phyloP scores from a whole-genome alignment of 805 yeast species.

The Saccharomycopsis sp. region DNA sequence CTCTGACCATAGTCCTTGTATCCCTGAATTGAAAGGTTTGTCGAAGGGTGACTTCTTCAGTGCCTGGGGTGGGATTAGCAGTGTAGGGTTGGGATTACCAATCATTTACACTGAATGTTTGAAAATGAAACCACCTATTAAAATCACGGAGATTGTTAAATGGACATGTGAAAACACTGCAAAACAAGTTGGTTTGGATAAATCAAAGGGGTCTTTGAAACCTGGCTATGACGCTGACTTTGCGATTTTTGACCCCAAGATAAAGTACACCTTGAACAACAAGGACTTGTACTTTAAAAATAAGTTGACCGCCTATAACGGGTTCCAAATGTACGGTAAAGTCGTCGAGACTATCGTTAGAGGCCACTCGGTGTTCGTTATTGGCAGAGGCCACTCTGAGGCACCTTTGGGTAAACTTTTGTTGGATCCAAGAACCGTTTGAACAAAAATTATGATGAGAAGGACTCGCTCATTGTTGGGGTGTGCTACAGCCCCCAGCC shows the following conservation, averaged over 20 bases:
- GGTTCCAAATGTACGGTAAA: constrained; percentile 58
- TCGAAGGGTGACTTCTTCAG: constrained; percentile 79
- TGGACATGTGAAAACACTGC: constrained; percentile 89
- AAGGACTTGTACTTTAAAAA: constrained; percentile 66
- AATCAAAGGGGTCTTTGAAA: constrained; percentile 63
- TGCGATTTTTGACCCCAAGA: constrained; percentile 66
- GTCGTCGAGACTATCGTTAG: constrained; percentile 76
- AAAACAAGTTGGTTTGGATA: constrained; percentile 68
- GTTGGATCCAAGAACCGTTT: constrained; percentile 46
- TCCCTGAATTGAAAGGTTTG: constrained; percentile 80
- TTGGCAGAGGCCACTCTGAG: constrained; percentile 44
- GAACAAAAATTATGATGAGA: too few species aligned
- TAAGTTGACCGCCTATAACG: constrained; percentile 83
- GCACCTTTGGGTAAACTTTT: constrained; percentile 53
- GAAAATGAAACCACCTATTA: constrained; percentile 43
- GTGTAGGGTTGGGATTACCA: constrained; percentile 87
- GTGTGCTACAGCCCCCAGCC: too few species aligned
- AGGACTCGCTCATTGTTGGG: too few species aligned
- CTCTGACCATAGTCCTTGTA: constrained; percentile 94
- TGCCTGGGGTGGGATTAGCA: constrained; percentile 96
- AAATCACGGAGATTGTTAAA: constrained; percentile 53
- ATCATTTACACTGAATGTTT: constrained; percentile 69
- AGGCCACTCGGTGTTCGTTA: constrained; percentile 61
- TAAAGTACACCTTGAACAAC: constrained; percentile 43
- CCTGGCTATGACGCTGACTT: constrained; percentile 87